Percentiles rank a stretch among this genome's conserved stretches.
Evolutionary conservation across 179 eudicot species (phyloP).

Genomic region (Spinacia oleracea): DNA sequence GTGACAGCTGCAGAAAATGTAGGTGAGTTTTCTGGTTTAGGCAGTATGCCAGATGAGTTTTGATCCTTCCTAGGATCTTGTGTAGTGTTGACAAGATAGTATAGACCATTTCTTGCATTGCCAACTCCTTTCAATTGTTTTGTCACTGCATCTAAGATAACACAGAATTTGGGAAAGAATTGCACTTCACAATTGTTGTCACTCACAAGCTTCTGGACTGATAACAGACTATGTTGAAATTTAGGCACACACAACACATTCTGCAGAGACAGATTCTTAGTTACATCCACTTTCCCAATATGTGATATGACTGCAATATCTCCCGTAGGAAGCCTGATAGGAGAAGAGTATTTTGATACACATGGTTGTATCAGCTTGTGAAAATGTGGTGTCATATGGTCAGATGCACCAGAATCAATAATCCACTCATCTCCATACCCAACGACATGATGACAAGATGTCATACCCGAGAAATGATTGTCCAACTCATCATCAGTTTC

Average conservation of each 20-base stretch:
- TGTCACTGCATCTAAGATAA: not conserved
- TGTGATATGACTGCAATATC: no score
- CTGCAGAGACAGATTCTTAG: no score
- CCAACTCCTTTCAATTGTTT: not conserved
- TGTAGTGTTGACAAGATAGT: no score
- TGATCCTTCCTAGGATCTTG: no score
- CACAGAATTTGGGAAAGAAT: not conserved
- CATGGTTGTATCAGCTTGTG: no score
- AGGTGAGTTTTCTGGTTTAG: no score
- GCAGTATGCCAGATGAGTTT: no score
- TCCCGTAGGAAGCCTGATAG: no score
- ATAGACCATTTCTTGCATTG: no score
- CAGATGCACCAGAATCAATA: not conserved
- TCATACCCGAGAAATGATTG: not conserved
- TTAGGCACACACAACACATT: not conserved
- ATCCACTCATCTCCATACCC: not conserved
- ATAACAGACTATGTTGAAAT: not conserved
- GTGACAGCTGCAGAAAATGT: no score
- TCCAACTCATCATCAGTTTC: not conserved
- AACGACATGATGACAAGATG: not conserved
- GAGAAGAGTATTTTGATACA: no score
- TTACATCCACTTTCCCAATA: no score
- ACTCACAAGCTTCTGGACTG: not conserved
- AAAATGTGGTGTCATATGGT: not conserved
- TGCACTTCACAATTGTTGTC: not conserved